These are phyloP conservation scores for Melampsora abietis-canadensis DNA, from an alignment of 1,284 basidiomycete genomes.

Conservation along the genomic window DNA sequence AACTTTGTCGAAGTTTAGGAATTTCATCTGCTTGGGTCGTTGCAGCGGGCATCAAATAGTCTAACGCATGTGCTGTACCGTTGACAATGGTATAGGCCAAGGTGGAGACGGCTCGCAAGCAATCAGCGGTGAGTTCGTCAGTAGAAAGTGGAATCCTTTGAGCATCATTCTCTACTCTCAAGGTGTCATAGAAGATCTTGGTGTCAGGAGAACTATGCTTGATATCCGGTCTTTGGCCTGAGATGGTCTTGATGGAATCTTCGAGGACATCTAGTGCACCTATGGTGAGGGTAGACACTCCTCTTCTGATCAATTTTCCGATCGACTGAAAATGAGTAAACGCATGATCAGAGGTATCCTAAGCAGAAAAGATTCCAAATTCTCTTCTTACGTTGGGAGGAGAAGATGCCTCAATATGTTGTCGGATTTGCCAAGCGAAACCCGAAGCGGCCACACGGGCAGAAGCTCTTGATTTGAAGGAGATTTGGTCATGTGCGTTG, in stretches of 20 bases:
- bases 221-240: conserved; percentile 15
- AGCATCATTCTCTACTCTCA: not conserved
- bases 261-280: conserved; percentile 37
- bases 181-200: conserved; percentile 11
- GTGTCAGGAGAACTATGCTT: conserved; percentile 11
- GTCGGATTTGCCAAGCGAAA: conserved; percentile 41
- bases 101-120: conserved; percentile 34
- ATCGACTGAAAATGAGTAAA: not conserved
- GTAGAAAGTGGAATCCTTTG: not conserved
- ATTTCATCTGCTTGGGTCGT: not conserved
- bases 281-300: conserved; percentile 24
- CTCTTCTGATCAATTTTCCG: conserved; percentile 15
- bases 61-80: conserved; percentile 35
- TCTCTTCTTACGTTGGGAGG: conserved; percentile 11
- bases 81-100: conserved; percentile 35
- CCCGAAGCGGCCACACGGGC: conserved; percentile 31
- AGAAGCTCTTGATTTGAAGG: conserved; percentile 26
- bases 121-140: conserved; percentile 39
- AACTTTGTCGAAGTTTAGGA: not conserved
- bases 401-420: conserved; percentile 24
- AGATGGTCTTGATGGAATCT: conserved; percentile 37
- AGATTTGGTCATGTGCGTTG: conserved; percentile 23
- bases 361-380: not conserved
- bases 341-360: not conserved
- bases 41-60: conserved; percentile 19